Percentiles rank a stretch among this genome's conserved stretches.
These are phyloP conservation scores for Sporothrix sp. DNA, from an alignment of 2,329 filamentous ascomycete species.

Conservation along the genomic window DNA sequence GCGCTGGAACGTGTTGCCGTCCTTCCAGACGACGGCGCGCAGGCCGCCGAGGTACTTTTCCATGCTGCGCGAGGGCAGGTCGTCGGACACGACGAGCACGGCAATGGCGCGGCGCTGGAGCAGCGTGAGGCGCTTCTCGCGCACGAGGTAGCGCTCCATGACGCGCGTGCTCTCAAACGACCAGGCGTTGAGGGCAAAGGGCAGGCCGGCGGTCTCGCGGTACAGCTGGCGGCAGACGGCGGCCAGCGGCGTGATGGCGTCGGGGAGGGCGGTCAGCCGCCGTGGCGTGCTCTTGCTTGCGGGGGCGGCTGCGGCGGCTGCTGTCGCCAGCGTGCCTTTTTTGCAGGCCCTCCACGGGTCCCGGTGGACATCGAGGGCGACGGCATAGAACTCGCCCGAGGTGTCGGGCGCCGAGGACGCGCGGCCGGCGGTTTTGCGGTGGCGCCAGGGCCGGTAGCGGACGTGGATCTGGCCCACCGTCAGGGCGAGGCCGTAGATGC, in stretches of 20 bases:
- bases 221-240: conserved; percentile 29
- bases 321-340: background rate
- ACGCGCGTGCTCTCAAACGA: conserved; percentile 24
- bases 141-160: conserved; percentile 28
- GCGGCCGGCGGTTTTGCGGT: conserved; percentile 7
- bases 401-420: background rate
- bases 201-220: conserved; percentile 27
- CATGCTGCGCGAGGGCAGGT: conserved; percentile 20
- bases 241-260: conserved; percentile 25
- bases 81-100: conserved; percentile 22
- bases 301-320: background rate
- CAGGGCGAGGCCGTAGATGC: conserved; percentile 26
- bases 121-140: conserved; percentile 23
- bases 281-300: background rate
- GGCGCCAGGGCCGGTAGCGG: conserved; percentile 23
- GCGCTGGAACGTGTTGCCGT: conserved; percentile 8
- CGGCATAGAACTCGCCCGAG: conserved; percentile 24
- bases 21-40: conserved; percentile 21
- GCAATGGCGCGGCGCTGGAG: conserved; percentile 25
- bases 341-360: conserved; percentile 23
- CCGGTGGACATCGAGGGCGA: conserved; percentile 20
- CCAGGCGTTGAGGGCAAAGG: conserved; percentile 27
- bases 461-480: conserved; percentile 27
- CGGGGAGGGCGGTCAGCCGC: background rate
- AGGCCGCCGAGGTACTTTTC: conserved; percentile 24